Evolutionary conservation across 345 rosid genomes (phyloP), one percentile per base, ranked within the genome.

Genomic region (Isatis tinctoria): DNA sequence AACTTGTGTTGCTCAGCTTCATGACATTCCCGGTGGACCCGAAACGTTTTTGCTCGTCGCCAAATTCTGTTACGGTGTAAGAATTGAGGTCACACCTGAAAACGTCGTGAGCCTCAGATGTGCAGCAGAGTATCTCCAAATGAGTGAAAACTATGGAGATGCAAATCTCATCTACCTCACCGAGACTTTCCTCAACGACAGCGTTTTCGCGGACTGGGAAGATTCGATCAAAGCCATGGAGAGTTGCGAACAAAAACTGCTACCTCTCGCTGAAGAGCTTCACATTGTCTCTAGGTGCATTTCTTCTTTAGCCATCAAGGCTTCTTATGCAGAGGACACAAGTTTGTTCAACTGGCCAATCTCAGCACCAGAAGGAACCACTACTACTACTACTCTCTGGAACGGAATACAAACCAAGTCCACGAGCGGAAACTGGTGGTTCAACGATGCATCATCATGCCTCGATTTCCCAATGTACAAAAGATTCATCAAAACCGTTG

Each of bases 21-120:
- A 85, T 59, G 90, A 88, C 71, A 68, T 90, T 16, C 97, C 98
- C 6, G 97, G 96, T 26, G 97, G 96, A 62, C 85, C 96, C 14
- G 87, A 84, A 60, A 67, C 88, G 22, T 94, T 94, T 72, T 71
- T 90, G 65, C 87, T 87, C 12, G 87, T 87, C 6, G 90, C 92
- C 14, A 91, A 90, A 36, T 91, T 94, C 84, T 94, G 95, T 69
- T 94, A 94, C 73, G 95, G 89, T 45, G 87, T 87, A 24, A 86
- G 78, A 82, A 73, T 87, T 2, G 92, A 91, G 53, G 86, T 94
- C 79, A 85, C 80, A 0, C 78, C 97, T 27, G 58, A 64, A 47
- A 94, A 87, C 63, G 72, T 88, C 3, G 90, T 87, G 27, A 76
- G 84, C 56, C 93, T 90, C 9, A 81, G 97, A 69, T 94, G 98